These are phyloP conservation scores for Takashimella koratensis DNA, from an alignment of 1,284 basidiomycete species.

Conservation along the genomic window DNA sequence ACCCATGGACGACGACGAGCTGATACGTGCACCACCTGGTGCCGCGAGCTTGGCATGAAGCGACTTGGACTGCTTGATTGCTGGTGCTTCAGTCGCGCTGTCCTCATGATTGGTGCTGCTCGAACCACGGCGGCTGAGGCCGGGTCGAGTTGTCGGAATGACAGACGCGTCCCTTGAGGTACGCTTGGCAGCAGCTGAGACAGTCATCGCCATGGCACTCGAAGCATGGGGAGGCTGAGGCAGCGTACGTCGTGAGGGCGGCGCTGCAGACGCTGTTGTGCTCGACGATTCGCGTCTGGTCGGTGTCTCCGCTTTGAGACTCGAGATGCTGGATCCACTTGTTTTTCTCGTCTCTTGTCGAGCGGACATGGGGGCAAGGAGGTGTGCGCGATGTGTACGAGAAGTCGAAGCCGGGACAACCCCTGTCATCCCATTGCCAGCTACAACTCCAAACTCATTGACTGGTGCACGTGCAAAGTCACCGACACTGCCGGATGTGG, in stretches of 20 bases:
- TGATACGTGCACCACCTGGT: constrained; percentile 20
- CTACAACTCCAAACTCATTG: constrained; percentile 7
- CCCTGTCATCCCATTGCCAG: background rate
- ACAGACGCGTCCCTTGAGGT: constrained; percentile 16
- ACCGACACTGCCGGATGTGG: background rate
- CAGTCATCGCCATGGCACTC: constrained; percentile 36
- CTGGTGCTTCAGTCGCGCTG: constrained; percentile 8
- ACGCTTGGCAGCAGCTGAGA: constrained; percentile 40
- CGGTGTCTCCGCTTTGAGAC: background rate
- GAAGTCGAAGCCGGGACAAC: constrained; percentile 19
- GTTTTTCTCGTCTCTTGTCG: constrained; percentile 20
- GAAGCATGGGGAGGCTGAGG: constrained; percentile 48
- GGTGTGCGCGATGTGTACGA: constrained; percentile 33
- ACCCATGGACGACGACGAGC: constrained; percentile 40
- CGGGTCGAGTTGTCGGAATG: constrained; percentile 15
- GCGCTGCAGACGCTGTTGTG: constrained; percentile 11
- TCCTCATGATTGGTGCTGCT: constrained; percentile 4
- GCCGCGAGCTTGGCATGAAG: constrained; percentile 37
- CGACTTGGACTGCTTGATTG: constrained; percentile 34
- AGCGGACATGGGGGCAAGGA: constrained; percentile 40
- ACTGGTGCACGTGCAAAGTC: background rate
- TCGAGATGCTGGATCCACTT: constrained; percentile 10
- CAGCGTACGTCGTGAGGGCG: constrained; percentile 60
- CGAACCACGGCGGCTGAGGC: constrained; percentile 16
- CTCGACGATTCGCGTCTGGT: background rate